These are phyloP conservation scores for Apophysomyces sp. DNA, from an alignment of 371 early-diverging fungal species.

Conservation along the genomic window DNA sequence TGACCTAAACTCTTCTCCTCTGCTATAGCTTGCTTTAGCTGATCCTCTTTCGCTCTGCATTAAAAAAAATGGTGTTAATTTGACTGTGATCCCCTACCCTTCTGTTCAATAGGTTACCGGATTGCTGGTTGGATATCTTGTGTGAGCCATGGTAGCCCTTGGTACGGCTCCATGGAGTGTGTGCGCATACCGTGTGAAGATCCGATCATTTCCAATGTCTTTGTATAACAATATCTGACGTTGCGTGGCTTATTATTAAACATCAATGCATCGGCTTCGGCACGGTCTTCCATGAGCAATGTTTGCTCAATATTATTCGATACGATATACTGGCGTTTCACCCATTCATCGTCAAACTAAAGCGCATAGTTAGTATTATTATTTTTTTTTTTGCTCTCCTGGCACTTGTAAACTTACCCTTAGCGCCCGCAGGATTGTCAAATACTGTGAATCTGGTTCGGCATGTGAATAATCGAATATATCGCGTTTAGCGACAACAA, in stretches of 20 bases:
- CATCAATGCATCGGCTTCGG: slow-evolving; percentile 75
- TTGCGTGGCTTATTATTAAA: slow-evolving; percentile 61
- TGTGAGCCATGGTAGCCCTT: slow-evolving; percentile 45
- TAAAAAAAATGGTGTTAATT: background rate
- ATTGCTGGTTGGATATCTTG: slow-evolving; percentile 43
- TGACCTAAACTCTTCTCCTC: background rate
- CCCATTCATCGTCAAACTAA: slow-evolving; percentile 68
- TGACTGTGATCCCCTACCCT: too few species aligned
- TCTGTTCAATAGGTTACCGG: slow-evolving; percentile 19
- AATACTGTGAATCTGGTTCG: slow-evolving; percentile 62
- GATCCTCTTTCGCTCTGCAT: background rate
- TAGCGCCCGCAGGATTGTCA: slow-evolving; percentile 73
- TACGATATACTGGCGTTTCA: slow-evolving; percentile 77
- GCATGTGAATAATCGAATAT: slow-evolving; percentile 71
- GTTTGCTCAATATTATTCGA: slow-evolving; percentile 72
- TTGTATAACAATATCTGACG: slow-evolving; percentile 67
- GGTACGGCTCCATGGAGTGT: slow-evolving; percentile 26
- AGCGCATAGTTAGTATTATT: background rate
- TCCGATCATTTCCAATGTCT: slow-evolving; percentile 68
- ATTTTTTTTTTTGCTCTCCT: background rate
- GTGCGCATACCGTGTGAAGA: slow-evolving; percentile 45
- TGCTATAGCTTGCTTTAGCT: background rate
- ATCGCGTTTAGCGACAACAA: slow-evolving; percentile 64
- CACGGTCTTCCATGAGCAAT: slow-evolving; percentile 70
- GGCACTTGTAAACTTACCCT: slow-evolving; percentile 27